phyloP scores from a whole-genome alignment of 495 filamentous ascomycete species.

The Tricharina praecox region DNA sequence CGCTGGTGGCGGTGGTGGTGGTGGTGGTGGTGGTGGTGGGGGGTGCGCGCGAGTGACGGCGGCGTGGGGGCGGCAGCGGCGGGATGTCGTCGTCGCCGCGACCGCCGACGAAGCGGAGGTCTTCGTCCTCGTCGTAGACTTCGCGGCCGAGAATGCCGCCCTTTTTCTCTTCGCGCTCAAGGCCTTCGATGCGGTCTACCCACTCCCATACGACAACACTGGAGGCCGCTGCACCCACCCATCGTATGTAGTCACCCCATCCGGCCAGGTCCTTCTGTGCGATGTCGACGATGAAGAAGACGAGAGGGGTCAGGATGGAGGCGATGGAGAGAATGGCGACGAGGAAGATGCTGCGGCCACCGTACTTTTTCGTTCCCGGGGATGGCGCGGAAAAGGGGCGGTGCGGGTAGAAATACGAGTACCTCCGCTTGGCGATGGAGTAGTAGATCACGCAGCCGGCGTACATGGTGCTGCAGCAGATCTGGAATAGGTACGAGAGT shows the following conservation, averaged over 20 bases:
- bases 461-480: constrained; percentile 76
- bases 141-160: constrained; percentile 89
- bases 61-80: neutral
- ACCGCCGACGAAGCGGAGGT: neutral
- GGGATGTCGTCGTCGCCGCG: neutral
- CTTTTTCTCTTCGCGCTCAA: constrained; percentile 90
- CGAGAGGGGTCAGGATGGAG: constrained; percentile 71
- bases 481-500: constrained; percentile 81
- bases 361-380: constrained; percentile 17
- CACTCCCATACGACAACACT: constrained; percentile 99
- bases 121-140: constrained; percentile 87
- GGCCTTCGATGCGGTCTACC: constrained; percentile 94
- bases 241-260: constrained; percentile 94
- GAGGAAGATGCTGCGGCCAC: constrained; percentile 80
- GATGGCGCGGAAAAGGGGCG: constrained; percentile 16
- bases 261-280: constrained; percentile 70
- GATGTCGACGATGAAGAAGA: constrained; percentile 93
- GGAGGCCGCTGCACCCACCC: constrained; percentile 90
- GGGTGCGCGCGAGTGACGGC: neutral
- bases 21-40: neutral
- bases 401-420: constrained; percentile 80
- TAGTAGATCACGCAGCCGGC: constrained; percentile 95
- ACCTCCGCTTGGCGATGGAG: constrained; percentile 74
- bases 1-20: neutral
- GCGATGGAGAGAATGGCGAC: constrained; percentile 65